Evolutionary conservation across 2,329 filamentous ascomycete genomes (phyloP), one percentile per base, ranked within the genome.

Genomic region (Aspergillus sojae): DNA sequence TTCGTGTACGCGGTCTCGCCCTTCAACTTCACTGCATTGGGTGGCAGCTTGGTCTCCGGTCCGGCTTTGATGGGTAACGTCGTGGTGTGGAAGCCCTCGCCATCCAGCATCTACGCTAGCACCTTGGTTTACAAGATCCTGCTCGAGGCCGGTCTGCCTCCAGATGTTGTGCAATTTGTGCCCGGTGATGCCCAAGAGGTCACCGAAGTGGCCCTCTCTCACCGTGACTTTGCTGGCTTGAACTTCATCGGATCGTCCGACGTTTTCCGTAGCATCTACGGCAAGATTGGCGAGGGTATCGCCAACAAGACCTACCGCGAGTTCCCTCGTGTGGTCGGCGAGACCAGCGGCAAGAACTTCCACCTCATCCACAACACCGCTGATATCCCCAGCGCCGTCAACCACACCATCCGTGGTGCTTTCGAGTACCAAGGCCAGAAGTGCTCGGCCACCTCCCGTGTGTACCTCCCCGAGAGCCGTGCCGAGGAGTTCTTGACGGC

Each of bases 21-120:
- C 26, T 97, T 97, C 85, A 97, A 97, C 84, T 97, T 97, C 82
- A 97, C 94, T 14, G 94, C 94, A 67, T 94, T 97, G 70, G 93
- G 89, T 16, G 94, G 90, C 58, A 97, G 97, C 80, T 84, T 97
- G 46, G 87, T 91, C 16, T 90, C 88, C 32, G 90, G 91, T 0
- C 94, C 94, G 6, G 93, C 93, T 0, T 82, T 97, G 54, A 89
- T 97, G 84, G 94, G 94, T 63, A 98, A 98, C 78, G 94, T 97
- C 0, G 93, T 97, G 4, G 82, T 98, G 43, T 98, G 94, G 94
- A 98, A 98, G 84, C 94, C 94, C 19, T 95, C 92, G 14, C 92
- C 94, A 70, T 90, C 84, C 28, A 92, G 93, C 48, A 90, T 97
- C 65, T 90, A 91, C 21, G 93, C 91, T 62, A 96, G 93, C 82